Percentiles rank a stretch among this genome's conserved stretches.
Evolutionary conservation across 208 protist species (phyloP).

Genomic region (Zelonia costaricensis): DNA sequence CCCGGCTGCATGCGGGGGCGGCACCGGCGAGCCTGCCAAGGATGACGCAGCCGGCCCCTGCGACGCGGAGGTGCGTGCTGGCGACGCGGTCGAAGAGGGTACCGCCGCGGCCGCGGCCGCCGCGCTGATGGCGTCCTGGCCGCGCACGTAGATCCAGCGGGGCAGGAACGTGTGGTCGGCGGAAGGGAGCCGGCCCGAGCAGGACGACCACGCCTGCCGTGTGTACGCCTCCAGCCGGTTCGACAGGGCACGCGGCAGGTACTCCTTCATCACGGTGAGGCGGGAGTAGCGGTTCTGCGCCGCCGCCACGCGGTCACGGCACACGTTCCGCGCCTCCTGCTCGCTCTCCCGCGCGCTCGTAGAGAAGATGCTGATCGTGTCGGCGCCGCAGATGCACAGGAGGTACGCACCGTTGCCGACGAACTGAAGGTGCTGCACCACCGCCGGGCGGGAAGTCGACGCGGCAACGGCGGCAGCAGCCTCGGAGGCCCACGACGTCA

Average conservation of each 20-base stretch:
- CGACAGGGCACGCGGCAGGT: constrained; percentile 17
- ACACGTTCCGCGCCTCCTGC: constrained; percentile 27
- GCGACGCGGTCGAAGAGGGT: neutral
- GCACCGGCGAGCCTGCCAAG: neutral
- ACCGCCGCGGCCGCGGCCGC: neutral
- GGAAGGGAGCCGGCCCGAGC: constrained; percentile 41
- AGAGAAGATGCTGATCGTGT: constrained; percentile 36
- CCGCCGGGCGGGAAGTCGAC: neutral
- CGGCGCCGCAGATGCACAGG: constrained; percentile 29
- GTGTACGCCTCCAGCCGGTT: constrained; percentile 32
- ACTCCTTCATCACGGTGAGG: constrained; percentile 21
- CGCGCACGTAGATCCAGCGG: constrained; percentile 38
- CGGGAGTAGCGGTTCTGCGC: constrained; percentile 36
- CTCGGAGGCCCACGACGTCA: constrained; percentile 19
- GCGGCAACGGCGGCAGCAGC: constrained; percentile 8
- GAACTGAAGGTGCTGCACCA: constrained; percentile 43
- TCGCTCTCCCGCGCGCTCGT: constrained; percentile 21
- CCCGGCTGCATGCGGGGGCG: too few species aligned
- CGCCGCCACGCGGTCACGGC: constrained; percentile 25
- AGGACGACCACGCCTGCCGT: constrained; percentile 62
- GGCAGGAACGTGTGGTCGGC: constrained; percentile 43
- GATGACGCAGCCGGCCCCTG: too few species aligned
- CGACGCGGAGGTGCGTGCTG: neutral
- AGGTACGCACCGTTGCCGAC: constrained; percentile 32
- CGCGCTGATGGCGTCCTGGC: constrained; percentile 21